These are phyloP conservation scores for Colletotrichum falcatum DNA, from an alignment of 2,329 filamentous ascomycete genomes.

Conservation along the genomic window DNA sequence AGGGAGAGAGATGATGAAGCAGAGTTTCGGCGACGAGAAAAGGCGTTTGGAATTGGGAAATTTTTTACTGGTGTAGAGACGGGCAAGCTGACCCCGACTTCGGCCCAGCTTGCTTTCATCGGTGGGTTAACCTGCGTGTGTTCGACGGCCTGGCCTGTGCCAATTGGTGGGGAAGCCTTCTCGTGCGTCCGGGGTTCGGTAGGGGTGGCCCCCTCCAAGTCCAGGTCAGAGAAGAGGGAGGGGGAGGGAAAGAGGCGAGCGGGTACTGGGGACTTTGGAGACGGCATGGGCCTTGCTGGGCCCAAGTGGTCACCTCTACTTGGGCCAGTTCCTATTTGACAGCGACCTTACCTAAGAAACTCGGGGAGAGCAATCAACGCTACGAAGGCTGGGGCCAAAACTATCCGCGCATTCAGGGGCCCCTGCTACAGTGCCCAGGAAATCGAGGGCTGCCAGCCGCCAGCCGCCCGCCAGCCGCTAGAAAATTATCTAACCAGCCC, in stretches of 20 bases:
- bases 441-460: too few relatives aligned
- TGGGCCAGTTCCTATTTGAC: slow-evolving; percentile 34
- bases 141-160: slow-evolving; percentile 33
- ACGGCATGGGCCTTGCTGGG: slow-evolving; percentile 26
- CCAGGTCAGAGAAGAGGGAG: slow-evolving; percentile 23
- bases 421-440: too few relatives aligned
- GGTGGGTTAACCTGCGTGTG: slow-evolving; percentile 34
- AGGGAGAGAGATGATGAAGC: slow-evolving; percentile 36
- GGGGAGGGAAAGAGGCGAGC: slow-evolving; percentile 2
- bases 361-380: slow-evolving; percentile 38
- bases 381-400: too few relatives aligned
- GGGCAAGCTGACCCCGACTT: slow-evolving; percentile 42
- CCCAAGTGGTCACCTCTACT: slow-evolving; percentile 33
- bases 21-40: slow-evolving; percentile 40
- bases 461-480: too few relatives aligned
- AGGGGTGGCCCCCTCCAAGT: slow-evolving; percentile 19
- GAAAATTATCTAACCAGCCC: too few relatives aligned
- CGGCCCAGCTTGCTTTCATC: slow-evolving; percentile 40
- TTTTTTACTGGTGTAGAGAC: slow-evolving; percentile 43
- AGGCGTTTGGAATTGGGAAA: slow-evolving; percentile 43
- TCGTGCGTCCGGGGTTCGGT: slow-evolving; percentile 37
- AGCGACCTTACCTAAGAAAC: slow-evolving; percentile 39
- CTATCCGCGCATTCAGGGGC: too few relatives aligned
- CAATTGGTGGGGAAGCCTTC: slow-evolving; percentile 38
- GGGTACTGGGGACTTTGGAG: slow-evolving; percentile 42